Conservation (phyloP, 495 filamentous ascomycete genomes). For the Podospora fimiseda region DNA sequence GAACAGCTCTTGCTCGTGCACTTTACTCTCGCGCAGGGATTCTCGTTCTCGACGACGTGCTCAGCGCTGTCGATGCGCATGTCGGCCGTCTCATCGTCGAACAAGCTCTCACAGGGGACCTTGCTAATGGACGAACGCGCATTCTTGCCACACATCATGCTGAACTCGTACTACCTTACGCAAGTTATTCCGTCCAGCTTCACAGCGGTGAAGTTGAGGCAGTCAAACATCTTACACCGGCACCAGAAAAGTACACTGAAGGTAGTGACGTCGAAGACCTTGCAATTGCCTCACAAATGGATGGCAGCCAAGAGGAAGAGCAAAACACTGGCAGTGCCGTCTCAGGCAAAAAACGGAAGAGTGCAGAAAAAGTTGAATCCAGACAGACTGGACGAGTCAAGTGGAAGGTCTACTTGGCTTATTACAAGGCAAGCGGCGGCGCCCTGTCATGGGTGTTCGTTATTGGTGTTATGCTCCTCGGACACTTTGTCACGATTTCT, state of each 20-base stretch:
- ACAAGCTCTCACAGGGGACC: slow-evolving; percentile 42
- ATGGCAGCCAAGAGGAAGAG: slow-evolving; percentile 53
- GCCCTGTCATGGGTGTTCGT: slow-evolving; percentile 5
- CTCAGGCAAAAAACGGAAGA: too few species aligned
- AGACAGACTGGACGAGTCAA: slow-evolving; percentile 54
- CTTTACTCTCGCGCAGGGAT: slow-evolving; percentile 61
- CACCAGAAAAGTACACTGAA: slow-evolving; percentile 28
- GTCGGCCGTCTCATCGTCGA: slow-evolving; percentile 45
- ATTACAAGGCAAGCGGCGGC: background rate
- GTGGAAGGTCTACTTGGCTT: slow-evolving; percentile 14
- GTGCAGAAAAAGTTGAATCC: background rate
- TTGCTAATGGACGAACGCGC: slow-evolving; percentile 41
- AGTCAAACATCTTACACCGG: slow-evolving; percentile 41
- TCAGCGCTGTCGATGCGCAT: slow-evolving; percentile 55
- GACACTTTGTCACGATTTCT: slow-evolving; percentile 35
- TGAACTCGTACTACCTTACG: slow-evolving; percentile 49
- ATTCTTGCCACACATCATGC: slow-evolving; percentile 50
- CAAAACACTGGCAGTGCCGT: too few species aligned
- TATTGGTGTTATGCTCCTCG: slow-evolving; percentile 36
- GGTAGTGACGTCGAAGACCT: background rate
- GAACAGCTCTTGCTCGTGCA: slow-evolving; percentile 62
- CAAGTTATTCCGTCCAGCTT: slow-evolving; percentile 57
- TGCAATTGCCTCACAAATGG: too few species aligned
- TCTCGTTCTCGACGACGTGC: slow-evolving; percentile 62
- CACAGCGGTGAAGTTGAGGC: slow-evolving; percentile 51